Base-by-base conservation (phyloP, 1,139 yeast genomes). In the Pichia sp. region DNA sequence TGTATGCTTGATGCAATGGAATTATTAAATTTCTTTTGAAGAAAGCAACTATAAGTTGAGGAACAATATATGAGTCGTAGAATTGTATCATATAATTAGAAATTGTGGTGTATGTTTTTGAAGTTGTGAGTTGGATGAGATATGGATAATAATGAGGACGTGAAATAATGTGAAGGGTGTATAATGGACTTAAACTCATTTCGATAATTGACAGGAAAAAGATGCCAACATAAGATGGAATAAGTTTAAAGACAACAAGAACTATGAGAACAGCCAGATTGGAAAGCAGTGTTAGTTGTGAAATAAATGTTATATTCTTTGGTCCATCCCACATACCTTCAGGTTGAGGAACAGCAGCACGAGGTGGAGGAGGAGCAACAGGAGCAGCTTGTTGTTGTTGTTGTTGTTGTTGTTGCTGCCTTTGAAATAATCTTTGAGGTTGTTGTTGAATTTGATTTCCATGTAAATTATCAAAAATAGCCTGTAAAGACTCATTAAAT, bases 211-310 rank as follows among this genome's bases (percentile, higher is more conserved):
- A 16, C 2, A 19, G 10, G 9, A 26, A 35, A 5, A 38, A 20
- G 13, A 35, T 21, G n/a, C 44, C 44, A 11, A 27, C 6, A 20
- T 27, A 35, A 6, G 78, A 74, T 1, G 88, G 88, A 2, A 78
- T 49, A 29, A 74, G 63, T 52, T 78, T 80, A 4, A 76, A 64
- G 6, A 67, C 40, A 27, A 72, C 63, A 35, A 78, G 54, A 40
- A 70, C 72, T 1, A 65, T 57, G 1, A 72, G 56, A 7, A 75
- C 63, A 20, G 74, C 59, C 2, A 67, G 51, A 47, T 77, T 71
- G 27, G 75, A 62, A 21, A 66, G 56, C 7, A 48, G 39, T 3
- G 60, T 53, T 7, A 53, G 38, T 37, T 56, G 50, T 9, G 55
- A 25, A 11, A 50, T 43, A 25, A 49, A 48, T 1, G 45, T 20